Base-by-base conservation (phyloP, 2,329 filamentous ascomycete species). In the Alternaria incomplexa region DNA sequence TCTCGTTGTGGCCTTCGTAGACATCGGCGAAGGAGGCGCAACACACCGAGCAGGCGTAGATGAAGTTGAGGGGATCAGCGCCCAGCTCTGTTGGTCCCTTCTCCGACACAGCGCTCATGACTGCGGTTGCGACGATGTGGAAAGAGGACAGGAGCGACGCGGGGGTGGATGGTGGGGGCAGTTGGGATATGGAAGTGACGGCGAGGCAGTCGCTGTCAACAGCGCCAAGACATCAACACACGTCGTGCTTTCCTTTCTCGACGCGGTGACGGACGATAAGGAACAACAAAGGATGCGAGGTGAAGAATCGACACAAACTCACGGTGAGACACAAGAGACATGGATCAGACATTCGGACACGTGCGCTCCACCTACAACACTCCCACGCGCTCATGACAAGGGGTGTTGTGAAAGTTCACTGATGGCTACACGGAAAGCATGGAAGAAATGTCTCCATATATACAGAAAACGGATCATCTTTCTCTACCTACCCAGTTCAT, bases 21-120 rank as follows among this genome's bases (percentile, higher is more conserved):
- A 85, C 72, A 28, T 85, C 83, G 20, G 81, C 77, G 40, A 84
- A 77, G 7, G 80, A 81, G 10, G 76, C 76, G 51, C 83, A 81
- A 68, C 85, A 86, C 40, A 85, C 66, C 26, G 77, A 77, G 70
- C 85, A 86, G 64, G 80, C 81, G 70, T 85, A 84, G 54, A 86
- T 81, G 62, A 85, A 76, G 62, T 85, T 80, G 56, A 80, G 72
- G 8, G 80, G 72, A 43, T 69, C 58, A 22, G 63, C 51, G 72
- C 81, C 81, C 72, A 77, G 61, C 30, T 58, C 58, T 30, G 66
- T 56, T 28, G 47, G 57, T 52, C 56, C 58, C 30, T 65, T 66
- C 47, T 62, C 56, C 8, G 66, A 55, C 3, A 32, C 48, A 8
- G 62, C 45, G 9, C 55, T 61, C 74, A 74, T 75, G 17, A 30